Evolutionary conservation across 371 early-diverging fungal species (phyloP).

Genomic region (Phascolomyces articulosus): DNA sequence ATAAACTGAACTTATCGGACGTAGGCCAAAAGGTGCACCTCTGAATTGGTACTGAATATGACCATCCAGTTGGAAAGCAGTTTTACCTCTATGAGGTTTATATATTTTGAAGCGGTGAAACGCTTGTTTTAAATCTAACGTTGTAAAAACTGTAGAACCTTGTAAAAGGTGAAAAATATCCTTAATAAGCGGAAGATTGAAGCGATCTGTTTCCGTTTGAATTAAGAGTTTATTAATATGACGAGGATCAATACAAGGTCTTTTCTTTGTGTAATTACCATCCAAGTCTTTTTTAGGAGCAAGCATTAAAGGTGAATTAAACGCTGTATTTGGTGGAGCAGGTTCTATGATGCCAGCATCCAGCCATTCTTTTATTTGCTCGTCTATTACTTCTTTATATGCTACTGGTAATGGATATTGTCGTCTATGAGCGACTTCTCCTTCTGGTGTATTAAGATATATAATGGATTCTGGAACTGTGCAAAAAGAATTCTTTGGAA

Average conservation of each 20-base stretch:
- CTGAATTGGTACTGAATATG: slow-evolving; percentile 28
- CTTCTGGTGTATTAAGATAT: slow-evolving; percentile 10
- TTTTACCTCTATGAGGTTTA: slow-evolving; percentile 14
- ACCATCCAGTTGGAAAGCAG: slow-evolving; percentile 3
- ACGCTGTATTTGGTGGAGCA: slow-evolving; percentile 7
- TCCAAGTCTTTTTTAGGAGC: slow-evolving; percentile 27
- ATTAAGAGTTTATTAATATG: slow-evolving; percentile 21
- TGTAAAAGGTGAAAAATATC: slow-evolving; percentile 23
- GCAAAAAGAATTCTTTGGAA: slow-evolving; percentile 17
- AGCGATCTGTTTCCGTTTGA: slow-evolving; percentile 14
- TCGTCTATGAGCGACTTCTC: slow-evolving; percentile 4
- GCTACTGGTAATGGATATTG: slow-evolving; percentile 19
- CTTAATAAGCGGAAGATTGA: slow-evolving; percentile 21
- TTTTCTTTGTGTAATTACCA: slow-evolving; percentile 16
- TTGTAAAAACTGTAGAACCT: slow-evolving; percentile 20
- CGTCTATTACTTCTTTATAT: neutral
- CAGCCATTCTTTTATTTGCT: slow-evolving; percentile 13
- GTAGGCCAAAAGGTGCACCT: slow-evolving; percentile 29
- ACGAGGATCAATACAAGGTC: slow-evolving; percentile 26
- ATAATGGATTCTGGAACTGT: slow-evolving; percentile 23
- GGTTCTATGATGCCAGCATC: slow-evolving; percentile 4
- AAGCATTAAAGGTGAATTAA: slow-evolving; percentile 29
- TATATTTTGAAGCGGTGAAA: slow-evolving; percentile 31
- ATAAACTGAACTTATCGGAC: slow-evolving; percentile 26
- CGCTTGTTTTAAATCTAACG: slow-evolving; percentile 26